phyloP scores from a whole-genome alignment of 768 basidiomycete species.

The Sistotremastrum niveocremeum region DNA sequence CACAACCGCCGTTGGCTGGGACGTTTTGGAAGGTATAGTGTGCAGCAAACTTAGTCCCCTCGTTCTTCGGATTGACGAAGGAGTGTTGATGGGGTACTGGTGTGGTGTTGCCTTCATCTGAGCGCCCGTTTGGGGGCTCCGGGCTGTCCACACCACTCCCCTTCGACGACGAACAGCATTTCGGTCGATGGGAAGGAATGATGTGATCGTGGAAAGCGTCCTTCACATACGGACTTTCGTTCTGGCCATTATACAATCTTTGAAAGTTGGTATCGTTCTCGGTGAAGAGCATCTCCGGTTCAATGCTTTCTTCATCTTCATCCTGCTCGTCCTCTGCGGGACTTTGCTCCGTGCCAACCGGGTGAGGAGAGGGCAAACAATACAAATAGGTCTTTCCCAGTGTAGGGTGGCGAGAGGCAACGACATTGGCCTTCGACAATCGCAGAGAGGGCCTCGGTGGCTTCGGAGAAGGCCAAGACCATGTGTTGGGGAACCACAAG shows the following conservation, averaged over 20 bases:
- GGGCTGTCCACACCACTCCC: constrained; percentile 5
- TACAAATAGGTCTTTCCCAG: constrained; percentile 73
- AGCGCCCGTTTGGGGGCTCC: constrained; percentile 26
- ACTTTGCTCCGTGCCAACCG: constrained; percentile 57
- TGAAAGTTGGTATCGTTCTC: constrained; percentile 96
- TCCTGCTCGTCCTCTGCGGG: constrained; percentile 31
- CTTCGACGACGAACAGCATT: constrained; percentile 6
- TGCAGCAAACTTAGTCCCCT: constrained; percentile 86
- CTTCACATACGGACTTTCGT: constrained; percentile 75
- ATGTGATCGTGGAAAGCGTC: constrained; percentile 99
- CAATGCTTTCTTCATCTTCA: constrained; percentile 52
- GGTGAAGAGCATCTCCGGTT: constrained; percentile 84
- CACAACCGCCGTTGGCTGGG: constrained; percentile 85
- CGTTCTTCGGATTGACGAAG: constrained; percentile 78
- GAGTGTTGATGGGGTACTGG: constrained; percentile 37
- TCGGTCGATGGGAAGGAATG: constrained; percentile 69
- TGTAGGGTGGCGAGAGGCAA: constrained; percentile 60
- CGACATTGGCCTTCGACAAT: constrained; percentile 41
- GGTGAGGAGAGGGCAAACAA: constrained; percentile 85
- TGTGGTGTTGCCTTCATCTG: constrained; percentile 39
- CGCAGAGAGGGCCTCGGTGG: constrained; percentile 51
- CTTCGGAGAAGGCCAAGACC: constrained; percentile 76
- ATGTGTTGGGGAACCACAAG: constrained; percentile 95
- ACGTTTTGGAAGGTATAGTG: constrained; percentile 84
- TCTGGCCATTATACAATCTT: constrained; percentile 80